Base-by-base conservation (phyloP, 2,329 filamentous ascomycete species). In the Knufia petricola region DNA sequence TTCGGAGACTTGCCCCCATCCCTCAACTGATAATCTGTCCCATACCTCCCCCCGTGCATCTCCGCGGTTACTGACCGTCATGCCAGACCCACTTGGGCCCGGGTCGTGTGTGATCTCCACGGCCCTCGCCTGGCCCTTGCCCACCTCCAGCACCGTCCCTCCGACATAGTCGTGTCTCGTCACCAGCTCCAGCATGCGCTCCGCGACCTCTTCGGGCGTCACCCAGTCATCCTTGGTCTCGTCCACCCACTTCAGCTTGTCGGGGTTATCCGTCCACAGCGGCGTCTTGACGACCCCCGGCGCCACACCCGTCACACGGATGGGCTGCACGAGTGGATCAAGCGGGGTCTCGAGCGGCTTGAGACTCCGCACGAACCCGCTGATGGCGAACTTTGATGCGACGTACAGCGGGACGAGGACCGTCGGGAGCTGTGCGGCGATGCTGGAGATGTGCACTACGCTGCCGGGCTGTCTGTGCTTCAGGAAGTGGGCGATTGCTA, bases 271-370 rank as follows among this genome's bases (percentile, higher is more conserved):
- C 0, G 72, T 77, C 76, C 77, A 82, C 3, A 81, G 62, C 4
- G 78, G 78, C 10, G 78, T 81, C 52, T 73, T 78, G 55, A 81
- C 77, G 1, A 80, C 62, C 0, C 78, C 78, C 0, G 78, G 78
- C 13, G 77, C 76, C 2, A 81, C 77, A 4, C 71, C 77, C 17
- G 77, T 79, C 13, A 81, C 76, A 0, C 77, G 64, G 45, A 82
- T 77, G 8, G 19, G 21, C 26, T 32, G 44, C 1, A 47, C 24
- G n/a, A 13, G 9, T n/a, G 23, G 15, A 0, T 74, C 74, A 20
- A 74, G 56, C 1, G 56, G 58, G 1, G 57, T 58, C 13, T 79
- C 75, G 4, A 81, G 66, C 1, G 64, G 60, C 0, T 63, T 70
- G 12, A 81, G 60, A 2, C 67, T 69, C 48, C 76, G 70, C 4